A percentile compares a stretch with the other conserved stretches of the same genome.
Conservation (phyloP, 1,139 yeast genomes). For the Casaregolazyma lundiana region DNA sequence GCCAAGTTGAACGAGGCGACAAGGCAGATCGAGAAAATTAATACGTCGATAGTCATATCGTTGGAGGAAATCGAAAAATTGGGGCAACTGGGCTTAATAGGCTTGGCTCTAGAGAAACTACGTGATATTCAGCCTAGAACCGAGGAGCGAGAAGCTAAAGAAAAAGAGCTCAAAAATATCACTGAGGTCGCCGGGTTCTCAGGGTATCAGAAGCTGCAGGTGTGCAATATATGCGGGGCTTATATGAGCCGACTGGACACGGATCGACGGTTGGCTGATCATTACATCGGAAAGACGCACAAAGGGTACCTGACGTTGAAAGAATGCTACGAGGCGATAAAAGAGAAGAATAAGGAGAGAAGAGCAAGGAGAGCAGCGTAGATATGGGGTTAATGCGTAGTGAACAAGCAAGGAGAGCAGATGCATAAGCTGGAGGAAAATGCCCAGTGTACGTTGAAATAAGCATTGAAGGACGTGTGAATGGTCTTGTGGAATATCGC, state of each 20-base stretch:
- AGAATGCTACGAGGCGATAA: slow-evolving; percentile 50
- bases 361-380: background rate
- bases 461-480: too few species aligned
- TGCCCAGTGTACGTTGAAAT: too few species aligned
- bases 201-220: slow-evolving; percentile 86
- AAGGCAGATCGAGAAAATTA: slow-evolving; percentile 61
- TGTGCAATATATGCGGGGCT: slow-evolving; percentile 90
- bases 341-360: slow-evolving; percentile 27
- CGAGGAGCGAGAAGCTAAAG: slow-evolving; percentile 37
- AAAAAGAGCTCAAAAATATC: slow-evolving; percentile 51
- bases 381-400: too few species aligned
- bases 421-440: too few species aligned
- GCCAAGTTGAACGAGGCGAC: slow-evolving; percentile 59
- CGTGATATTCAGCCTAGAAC: slow-evolving; percentile 22
- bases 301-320: slow-evolving; percentile 76
- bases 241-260: slow-evolving; percentile 81
- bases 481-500: too few species aligned
- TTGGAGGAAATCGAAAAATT: slow-evolving; percentile 64
- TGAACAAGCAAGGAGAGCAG: background rate
- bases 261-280: slow-evolving; percentile 87
- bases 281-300: slow-evolving; percentile 85
- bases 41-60: slow-evolving; percentile 62
- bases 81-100: slow-evolving; percentile 46
- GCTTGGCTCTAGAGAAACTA: slow-evolving; percentile 36
- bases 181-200: slow-evolving; percentile 79